Evolutionary conservation across 768 basidiomycete species (phyloP), one percentile per base, ranked within the genome.

Genomic region (Auriscalpium orientale): DNA sequence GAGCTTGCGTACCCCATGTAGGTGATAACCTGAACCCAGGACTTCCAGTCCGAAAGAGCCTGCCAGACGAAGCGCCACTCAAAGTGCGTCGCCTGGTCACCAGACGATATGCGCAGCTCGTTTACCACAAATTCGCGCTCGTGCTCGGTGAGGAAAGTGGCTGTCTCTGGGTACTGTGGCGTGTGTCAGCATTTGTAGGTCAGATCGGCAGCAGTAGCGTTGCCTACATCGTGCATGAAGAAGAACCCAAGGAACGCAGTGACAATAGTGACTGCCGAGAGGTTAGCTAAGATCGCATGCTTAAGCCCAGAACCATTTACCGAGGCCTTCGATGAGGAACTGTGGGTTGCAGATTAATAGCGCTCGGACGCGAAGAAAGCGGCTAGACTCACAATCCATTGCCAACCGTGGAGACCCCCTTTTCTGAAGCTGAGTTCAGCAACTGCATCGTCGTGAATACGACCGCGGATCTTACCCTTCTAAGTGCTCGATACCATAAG

Each of bases 281-380:
- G 28, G n/a, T 44, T 2, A 16, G 55, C 38, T 47, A 22, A 45
- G 50, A 38, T 46, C 15, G 35, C 3, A 44, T 21, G 12, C 33
- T 7, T n/a, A 43, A 47, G 44, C 45, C 7, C 20, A 43, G 40
- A 43, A 43, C 7, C 15, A 37, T 44, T 10, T 52, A 70, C 70
- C 10, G 38, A 80, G 57, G 8, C 78, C 79, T 62, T 79, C 76
- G 4, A 80, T 58, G 46, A 75, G 74, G 64, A 78, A 78, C 76
- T 77, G 33, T 10, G 21, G 11, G 50, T 35, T 44, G 44, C 21
- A 9, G 34, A 10, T 56, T 15, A 28, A 7, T 28, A 28, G 28
- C 28, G 55, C 21, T 11, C 35, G 6, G 12, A 34, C 18, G 8
- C 40, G 43, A 2, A 1, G 13, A 20, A n/a, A 35, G n/a, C n/a